Conservation (phyloP, 768 basidiomycete genomes). For the Russula sp. region DNA sequence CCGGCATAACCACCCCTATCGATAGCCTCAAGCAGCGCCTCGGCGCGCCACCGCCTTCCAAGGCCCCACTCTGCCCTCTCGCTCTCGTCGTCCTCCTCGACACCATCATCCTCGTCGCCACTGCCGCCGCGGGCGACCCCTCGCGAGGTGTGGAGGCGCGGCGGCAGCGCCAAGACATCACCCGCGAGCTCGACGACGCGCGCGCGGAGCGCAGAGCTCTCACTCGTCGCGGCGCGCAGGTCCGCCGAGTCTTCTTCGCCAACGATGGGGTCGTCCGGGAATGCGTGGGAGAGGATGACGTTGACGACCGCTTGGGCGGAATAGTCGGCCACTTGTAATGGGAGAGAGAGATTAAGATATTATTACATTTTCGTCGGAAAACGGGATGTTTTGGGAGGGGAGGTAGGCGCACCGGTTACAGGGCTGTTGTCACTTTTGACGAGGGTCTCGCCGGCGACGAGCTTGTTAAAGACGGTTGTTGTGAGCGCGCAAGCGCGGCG, state of each 20-base stretch:
- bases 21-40: slow-evolving; percentile 74
- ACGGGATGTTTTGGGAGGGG: background rate
- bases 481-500: slow-evolving; percentile 81
- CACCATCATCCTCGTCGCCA: background rate
- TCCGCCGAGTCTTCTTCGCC: slow-evolving; percentile 93
- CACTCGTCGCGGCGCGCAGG: slow-evolving; percentile 40
- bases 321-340: slow-evolving; percentile 75
- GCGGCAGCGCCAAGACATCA: slow-evolving; percentile 57
- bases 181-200: slow-evolving; percentile 81
- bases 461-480: slow-evolving; percentile 75
- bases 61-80: slow-evolving; percentile 69
- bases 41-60: slow-evolving; percentile 50
- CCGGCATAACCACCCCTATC: slow-evolving; percentile 77
- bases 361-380: too few species aligned
- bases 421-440: slow-evolving; percentile 84
- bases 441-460: slow-evolving; percentile 80
- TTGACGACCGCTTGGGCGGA: slow-evolving; percentile 91
- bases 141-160: too few species aligned
- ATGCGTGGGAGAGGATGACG: slow-evolving; percentile 65
- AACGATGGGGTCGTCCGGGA: slow-evolving; percentile 83
- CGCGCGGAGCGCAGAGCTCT: slow-evolving; percentile 41
- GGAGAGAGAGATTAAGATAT: too few species aligned
- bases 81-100: slow-evolving; percentile 34
- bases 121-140: too few species aligned
- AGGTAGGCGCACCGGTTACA: slow-evolving; percentile 44